phyloP scores from a whole-genome alignment of 352 stramenopile genomes.

The Aphanomyces astaci region DNA sequence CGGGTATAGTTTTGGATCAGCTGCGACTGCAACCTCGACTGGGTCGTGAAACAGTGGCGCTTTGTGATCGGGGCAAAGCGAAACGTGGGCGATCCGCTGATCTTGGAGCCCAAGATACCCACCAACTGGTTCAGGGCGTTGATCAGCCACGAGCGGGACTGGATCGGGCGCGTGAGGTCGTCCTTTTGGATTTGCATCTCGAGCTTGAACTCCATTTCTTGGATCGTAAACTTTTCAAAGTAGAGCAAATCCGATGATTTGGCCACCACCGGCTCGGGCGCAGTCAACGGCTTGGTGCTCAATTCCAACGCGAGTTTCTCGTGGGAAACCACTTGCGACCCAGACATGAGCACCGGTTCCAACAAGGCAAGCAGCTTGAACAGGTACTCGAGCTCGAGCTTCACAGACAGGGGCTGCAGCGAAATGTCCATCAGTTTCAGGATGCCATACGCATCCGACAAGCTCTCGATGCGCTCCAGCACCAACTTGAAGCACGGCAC shows the following conservation, averaged over 20 bases:
- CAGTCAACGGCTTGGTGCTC: conserved; percentile 33
- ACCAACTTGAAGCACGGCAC: conserved; percentile 62
- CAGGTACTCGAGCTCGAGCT: conserved; percentile 81
- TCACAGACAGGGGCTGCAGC: conserved; percentile 56
- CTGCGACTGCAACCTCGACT: conserved; percentile 66
- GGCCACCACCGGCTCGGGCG: conserved; percentile 44
- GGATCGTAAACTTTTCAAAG: conserved; percentile 71
- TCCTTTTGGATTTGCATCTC: conserved; percentile 82
- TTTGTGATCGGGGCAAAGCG: conserved; percentile 83
- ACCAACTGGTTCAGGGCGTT: conserved; percentile 73
- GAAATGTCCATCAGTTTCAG: conserved; percentile 78
- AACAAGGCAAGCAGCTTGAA: conserved; percentile 73
- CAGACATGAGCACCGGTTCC: conserved; percentile 67
- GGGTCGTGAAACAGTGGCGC: conserved; percentile 73
- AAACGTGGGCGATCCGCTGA: conserved; percentile 74
- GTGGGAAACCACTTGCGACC: conserved; percentile 53
- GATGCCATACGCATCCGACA: conserved; percentile 64
- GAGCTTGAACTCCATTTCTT: conserved; percentile 58
- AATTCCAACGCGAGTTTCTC: conserved; percentile 55
- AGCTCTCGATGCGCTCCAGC: conserved; percentile 49
- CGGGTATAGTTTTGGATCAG: conserved; percentile 77
- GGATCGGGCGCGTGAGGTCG: conserved; percentile 63
- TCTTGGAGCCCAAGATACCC: conserved; percentile 72
- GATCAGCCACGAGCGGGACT: conserved; percentile 62
- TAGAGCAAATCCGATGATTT: conserved; percentile 75